Evolutionary conservation across 768 basidiomycete genomes (phyloP), one percentile per base, ranked within the genome.

Genomic region (Phlegmacium glaucopus): DNA sequence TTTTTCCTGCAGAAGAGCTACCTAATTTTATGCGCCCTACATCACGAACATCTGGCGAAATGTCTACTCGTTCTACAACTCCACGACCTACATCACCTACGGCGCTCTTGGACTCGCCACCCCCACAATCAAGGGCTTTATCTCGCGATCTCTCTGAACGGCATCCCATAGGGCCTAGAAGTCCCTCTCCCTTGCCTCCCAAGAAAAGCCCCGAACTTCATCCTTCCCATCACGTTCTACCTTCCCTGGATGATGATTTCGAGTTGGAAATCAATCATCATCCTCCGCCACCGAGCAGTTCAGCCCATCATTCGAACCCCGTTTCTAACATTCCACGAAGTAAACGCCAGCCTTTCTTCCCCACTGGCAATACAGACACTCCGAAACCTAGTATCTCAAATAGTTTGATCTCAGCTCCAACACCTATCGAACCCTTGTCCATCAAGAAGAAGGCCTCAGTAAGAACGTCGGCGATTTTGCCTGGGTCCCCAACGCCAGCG

Each of bases 391-490:
- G 46, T 16, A 47, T 59, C 50, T 51, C 60, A 28, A 63, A 58
- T 32, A 57, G 62, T 40, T 47, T 59, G 18, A 54, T 72, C 22
- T 56, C 68, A 47, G 65, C 68, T 18, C 65, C 74, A 27, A 72
- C 68, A 29, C 69, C 67, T 18, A 75, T 91, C 16, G 88, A 89
- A 58, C 90, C 90, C 6, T 69, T 93, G 49, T 87, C 84, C 2
- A 92, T 93, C 63, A 90, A 85, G 74, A 91, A 93, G 72, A 90
- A 89, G 63, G 72, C 77, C 5, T 87, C 87, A 6, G 71, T 81
- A 22, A 78, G 82, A 29, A 69, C 66, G 39, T 63, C 68, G 17
- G 67, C 72, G 6, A 67, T 63, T 39, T 48, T 65, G 22, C 56
- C 70, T 32, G 63, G 62, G 38, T 73, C 60, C 43, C 74, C 66